These are phyloP conservation scores for Biscogniauxia mediterranea DNA, from an alignment of 2,329 filamentous ascomycete species.

Conservation along the genomic window DNA sequence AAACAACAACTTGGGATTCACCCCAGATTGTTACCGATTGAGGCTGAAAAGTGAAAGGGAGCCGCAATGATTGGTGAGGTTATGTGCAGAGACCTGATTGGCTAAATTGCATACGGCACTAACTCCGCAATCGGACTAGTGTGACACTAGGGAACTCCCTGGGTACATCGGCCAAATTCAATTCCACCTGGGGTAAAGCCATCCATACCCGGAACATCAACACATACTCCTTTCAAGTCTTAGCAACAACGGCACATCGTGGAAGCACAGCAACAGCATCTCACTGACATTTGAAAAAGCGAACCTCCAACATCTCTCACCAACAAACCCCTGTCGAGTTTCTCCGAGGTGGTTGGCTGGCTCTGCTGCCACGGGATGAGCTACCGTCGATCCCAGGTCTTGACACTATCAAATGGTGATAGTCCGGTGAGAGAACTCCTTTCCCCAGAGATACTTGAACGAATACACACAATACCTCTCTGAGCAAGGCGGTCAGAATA, in stretches of 20 bases:
- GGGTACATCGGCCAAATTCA: not conserved
- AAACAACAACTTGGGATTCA: not conserved
- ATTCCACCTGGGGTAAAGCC: not conserved
- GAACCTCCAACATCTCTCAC: not conserved
- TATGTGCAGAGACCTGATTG: not conserved
- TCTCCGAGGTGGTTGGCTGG: not conserved
- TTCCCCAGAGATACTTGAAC: not conserved
- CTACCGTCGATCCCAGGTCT: not conserved
- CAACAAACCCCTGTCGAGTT: not conserved
- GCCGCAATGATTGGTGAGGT: not conserved
- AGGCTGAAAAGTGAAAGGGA: not conserved
- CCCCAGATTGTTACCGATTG: not conserved
- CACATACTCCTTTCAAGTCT: not conserved
- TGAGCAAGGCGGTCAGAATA: not conserved
- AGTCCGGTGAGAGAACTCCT: not conserved
- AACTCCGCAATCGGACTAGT: not conserved
- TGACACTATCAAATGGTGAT: not conserved
- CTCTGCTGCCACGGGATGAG: not conserved
- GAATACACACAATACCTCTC: not conserved
- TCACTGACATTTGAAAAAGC: not conserved
- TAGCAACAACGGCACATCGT: not conserved
- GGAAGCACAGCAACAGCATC: not conserved
- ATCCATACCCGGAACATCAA: not conserved
- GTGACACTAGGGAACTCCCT: not conserved
- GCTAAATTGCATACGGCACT: not conserved